A percentile compares a stretch with the other conserved stretches of the same genome.
Evolutionary conservation across 495 filamentous ascomycete genomes (phyloP).

Genomic region (Talaromyces ruber): DNA sequence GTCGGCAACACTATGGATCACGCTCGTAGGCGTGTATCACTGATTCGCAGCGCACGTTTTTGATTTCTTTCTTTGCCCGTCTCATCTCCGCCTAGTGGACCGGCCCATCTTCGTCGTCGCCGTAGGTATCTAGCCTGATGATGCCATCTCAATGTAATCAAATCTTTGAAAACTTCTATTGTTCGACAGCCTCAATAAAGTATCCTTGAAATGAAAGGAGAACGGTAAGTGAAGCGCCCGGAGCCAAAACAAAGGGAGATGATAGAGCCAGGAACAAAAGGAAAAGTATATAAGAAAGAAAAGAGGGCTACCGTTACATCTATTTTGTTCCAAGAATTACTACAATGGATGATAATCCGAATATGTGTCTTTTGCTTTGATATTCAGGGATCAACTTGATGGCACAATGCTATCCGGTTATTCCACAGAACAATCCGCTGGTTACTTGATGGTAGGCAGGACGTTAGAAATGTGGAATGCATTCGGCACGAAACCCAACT

Average conservation of each 20-base stretch:
- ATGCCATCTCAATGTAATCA: neutral
- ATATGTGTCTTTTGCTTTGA: neutral
- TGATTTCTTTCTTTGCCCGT: neutral
- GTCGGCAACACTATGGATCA: neutral
- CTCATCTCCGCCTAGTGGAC: neutral
- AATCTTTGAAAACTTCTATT: neutral
- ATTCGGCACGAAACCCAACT: too few species aligned
- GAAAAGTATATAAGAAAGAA: neutral
- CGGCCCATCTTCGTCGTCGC: neutral
- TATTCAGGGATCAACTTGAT: neutral
- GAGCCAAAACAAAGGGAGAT: neutral
- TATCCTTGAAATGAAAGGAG: neutral
- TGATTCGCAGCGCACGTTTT: neutral
- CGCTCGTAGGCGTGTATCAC: neutral
- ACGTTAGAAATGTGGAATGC: too few species aligned
- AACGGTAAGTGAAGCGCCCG: neutral
- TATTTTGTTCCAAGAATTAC: neutral
- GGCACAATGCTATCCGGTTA: too few species aligned
- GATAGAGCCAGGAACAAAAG: neutral
- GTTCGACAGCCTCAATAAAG: neutral
- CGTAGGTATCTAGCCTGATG: neutral
- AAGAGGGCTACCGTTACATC: neutral
- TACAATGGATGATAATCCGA: neutral
- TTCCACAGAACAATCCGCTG: too few species aligned
- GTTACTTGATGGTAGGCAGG: too few species aligned